Conservation (phyloP, 192 early-diverging fungal genomes). For the Thamnidium elegans region DNA sequence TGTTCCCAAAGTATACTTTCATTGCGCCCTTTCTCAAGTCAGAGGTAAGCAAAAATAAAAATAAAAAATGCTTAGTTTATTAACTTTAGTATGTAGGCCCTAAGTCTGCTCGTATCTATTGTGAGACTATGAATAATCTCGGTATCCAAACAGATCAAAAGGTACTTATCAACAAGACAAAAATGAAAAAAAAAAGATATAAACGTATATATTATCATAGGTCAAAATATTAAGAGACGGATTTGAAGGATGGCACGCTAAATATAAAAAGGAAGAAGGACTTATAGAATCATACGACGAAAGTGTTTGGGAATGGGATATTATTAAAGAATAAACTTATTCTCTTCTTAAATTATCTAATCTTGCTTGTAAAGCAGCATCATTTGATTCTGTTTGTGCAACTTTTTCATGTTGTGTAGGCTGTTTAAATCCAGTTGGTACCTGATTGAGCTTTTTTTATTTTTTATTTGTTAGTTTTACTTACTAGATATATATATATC, state of each 20-base stretch:
- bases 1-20: slow-evolving; percentile 75
- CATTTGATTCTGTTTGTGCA: slow-evolving; percentile 57
- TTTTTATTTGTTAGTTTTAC: too few species aligned
- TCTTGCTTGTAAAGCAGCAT: slow-evolving; percentile 86
- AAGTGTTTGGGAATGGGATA: slow-evolving; percentile 44
- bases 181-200: too few species aligned
- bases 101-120: slow-evolving; percentile 65
- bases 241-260: slow-evolving; percentile 61
- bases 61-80: not conserved
- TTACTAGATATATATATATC: too few species aligned
- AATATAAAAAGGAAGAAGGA: slow-evolving; percentile 51
- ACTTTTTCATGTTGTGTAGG: slow-evolving; percentile 36
- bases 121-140: slow-evolving; percentile 39
- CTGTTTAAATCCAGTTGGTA: slow-evolving; percentile 45
- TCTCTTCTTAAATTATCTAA: slow-evolving; percentile 86
- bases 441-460: slow-evolving; percentile 39
- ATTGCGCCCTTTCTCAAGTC: slow-evolving; percentile 85
- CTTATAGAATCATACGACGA: slow-evolving; percentile 60
- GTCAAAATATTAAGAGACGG: slow-evolving; percentile 64
- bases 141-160: slow-evolving; percentile 24
- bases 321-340: slow-evolving; percentile 36
- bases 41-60: slow-evolving; percentile 39
- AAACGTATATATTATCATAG: slow-evolving; percentile 28
- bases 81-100: slow-evolving; percentile 6
- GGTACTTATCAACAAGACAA: too few species aligned